phyloP scores from a whole-genome alignment of 805 yeast genomes.

The Yarrowia yakushimensis region DNA sequence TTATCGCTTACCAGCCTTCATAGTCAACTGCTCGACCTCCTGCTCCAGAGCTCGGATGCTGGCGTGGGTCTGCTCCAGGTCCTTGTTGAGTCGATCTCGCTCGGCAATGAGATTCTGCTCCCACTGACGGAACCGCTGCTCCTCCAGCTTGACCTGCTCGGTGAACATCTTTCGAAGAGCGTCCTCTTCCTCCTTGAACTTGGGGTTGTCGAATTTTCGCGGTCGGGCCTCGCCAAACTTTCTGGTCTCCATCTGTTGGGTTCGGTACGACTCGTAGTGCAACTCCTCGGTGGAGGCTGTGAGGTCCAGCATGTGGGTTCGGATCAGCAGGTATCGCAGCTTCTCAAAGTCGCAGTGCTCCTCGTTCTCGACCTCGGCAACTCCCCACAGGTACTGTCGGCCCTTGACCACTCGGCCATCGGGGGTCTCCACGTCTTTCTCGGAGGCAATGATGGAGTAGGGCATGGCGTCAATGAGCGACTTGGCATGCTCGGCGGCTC shows the following conservation, averaged over 20 bases:
- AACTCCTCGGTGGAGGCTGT: conserved; percentile 66
- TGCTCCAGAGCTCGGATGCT: conserved; percentile 39
- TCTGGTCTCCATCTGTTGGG: conserved; percentile 52
- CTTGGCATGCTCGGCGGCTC: conserved; percentile 28
- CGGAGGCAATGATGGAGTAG: conserved; percentile 68
- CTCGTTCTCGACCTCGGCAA: conserved; percentile 75
- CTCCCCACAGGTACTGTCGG: conserved; percentile 80
- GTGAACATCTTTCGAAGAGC: conserved; percentile 90
- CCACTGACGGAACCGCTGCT: conserved; percentile 97
- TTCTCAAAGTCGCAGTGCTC: conserved; percentile 71
- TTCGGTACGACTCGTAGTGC: conserved; percentile 68
- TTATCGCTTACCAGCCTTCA: conserved; percentile 30
- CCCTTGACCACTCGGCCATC: conserved; percentile 60
- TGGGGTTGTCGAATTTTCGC: conserved; percentile 64
- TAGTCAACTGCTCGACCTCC: conserved; percentile 34
- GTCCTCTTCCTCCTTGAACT: conserved; percentile 94
- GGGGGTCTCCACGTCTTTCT: conserved; percentile 43
- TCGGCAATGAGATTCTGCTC: conserved; percentile 94
- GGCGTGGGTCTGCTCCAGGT: conserved; percentile 79
- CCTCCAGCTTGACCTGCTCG: conserved; percentile 94
- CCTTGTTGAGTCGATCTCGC: conserved; percentile 89
- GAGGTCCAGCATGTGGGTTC: conserved; percentile 71
- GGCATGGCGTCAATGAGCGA: conserved; percentile 50
- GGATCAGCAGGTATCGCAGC: conserved; percentile 62
- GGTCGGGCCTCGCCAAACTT: conserved; percentile 41